Evolutionary conservation across 169 alveolate species (phyloP).

Genomic region (Cryptosporidium baileyi): DNA sequence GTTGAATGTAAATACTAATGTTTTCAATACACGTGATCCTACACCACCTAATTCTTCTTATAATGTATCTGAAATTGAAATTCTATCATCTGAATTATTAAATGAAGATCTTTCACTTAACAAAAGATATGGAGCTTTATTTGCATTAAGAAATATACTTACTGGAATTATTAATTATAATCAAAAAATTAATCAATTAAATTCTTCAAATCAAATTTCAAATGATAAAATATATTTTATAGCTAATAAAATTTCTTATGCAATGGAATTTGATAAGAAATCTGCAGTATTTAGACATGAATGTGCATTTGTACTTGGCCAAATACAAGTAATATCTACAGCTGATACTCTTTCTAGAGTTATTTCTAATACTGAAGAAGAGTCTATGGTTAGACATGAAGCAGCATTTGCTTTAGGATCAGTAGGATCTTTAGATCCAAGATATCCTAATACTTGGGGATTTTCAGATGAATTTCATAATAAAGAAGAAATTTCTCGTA

Average conservation of each 20-base stretch:
- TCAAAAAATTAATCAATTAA: neutral
- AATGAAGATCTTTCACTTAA: slow-evolving; percentile 66
- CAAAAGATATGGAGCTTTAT: slow-evolving; percentile 78
- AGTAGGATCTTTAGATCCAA: slow-evolving; percentile 79
- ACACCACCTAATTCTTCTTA: slow-evolving; percentile 60
- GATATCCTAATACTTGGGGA: neutral
- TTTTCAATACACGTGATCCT: slow-evolving; percentile 75
- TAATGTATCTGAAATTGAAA: slow-evolving; percentile 5
- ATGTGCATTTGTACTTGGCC: slow-evolving; percentile 91
- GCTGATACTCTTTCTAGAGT: slow-evolving; percentile 77
- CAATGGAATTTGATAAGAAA: slow-evolving; percentile 78
- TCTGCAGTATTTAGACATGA: slow-evolving; percentile 90
- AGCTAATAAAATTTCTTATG: slow-evolving; percentile 78
- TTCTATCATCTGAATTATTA: slow-evolving; percentile 45
- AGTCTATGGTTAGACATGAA: slow-evolving; percentile 91
- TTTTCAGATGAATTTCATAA: neutral
- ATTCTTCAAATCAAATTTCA: neutral
- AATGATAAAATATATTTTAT: slow-evolving; percentile 3
- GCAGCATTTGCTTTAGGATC: slow-evolving; percentile 92
- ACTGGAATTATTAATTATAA: slow-evolving; percentile 52
- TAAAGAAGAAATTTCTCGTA: neutral
- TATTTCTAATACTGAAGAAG: slow-evolving; percentile 74
- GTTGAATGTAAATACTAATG: slow-evolving; percentile 44
- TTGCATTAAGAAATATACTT: slow-evolving; percentile 76
- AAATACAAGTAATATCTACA: slow-evolving; percentile 80